These are phyloP conservation scores for Vicia faba DNA, from an alignment of 306 rosid species.

Conservation along the genomic window DNA sequence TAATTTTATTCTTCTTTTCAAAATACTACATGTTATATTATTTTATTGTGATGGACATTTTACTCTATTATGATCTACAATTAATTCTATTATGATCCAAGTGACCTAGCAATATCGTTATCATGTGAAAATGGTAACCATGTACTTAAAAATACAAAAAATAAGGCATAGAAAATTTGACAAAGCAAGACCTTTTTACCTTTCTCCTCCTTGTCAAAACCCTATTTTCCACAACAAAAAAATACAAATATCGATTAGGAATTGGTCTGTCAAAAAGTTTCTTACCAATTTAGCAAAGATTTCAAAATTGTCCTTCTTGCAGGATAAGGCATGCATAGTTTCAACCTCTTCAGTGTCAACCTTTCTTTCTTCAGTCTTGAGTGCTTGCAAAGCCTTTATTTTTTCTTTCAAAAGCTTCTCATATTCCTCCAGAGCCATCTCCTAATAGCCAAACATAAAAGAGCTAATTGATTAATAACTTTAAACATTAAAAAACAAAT, in stretches of 20 bases:
- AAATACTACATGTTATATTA: too few relatives aligned
- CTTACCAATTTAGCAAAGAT: slow-evolving; percentile 82
- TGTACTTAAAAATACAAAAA: too few relatives aligned
- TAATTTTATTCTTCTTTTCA: too few relatives aligned
- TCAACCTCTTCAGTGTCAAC: slow-evolving; percentile 72
- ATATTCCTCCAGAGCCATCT: slow-evolving; percentile 93
- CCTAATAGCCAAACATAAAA: slow-evolving; percentile 46
- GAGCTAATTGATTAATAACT: neutral
- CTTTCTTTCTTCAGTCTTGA: slow-evolving; percentile 75
- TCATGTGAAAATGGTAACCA: too few relatives aligned
- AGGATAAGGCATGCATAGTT: slow-evolving; percentile 81
- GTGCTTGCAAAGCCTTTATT: slow-evolving; percentile 69
- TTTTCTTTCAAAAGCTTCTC: slow-evolving; percentile 86
- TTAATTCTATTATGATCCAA: too few relatives aligned
- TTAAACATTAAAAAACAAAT: neutral
- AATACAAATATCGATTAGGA: neutral
- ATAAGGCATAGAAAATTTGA: too few relatives aligned
- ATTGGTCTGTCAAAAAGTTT: neutral
- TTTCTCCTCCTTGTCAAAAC: too few relatives aligned
- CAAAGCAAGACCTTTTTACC: too few relatives aligned
- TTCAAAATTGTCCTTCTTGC: slow-evolving; percentile 74
- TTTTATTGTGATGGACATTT: too few relatives aligned
- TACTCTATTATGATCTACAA: too few relatives aligned
- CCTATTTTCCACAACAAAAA: too few relatives aligned
- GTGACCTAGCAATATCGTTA: too few relatives aligned